Evolutionary conservation across 106 monocot genomes (phyloP), one percentile per base, ranked within the genome.

Genomic region (Dendrobium nobile): DNA sequence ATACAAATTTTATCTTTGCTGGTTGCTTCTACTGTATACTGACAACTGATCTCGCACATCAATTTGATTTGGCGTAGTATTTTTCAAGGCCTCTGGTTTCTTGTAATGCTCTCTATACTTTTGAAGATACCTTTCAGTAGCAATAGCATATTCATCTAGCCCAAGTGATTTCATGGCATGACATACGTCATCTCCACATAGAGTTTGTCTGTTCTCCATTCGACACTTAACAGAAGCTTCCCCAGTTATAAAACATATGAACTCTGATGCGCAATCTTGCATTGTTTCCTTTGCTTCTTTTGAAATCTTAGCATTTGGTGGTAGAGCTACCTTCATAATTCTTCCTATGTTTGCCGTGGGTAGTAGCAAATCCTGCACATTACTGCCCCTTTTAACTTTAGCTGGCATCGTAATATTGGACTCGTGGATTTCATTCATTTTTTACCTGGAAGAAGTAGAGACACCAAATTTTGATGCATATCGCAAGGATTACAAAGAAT

Each of bases 251-350:
- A 87, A 87, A 78, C 81, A 28, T 47, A 87, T 79, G 72, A 87
- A 87, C 77, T 87, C 84, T 1, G 87, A 81, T 24, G 84, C 84
- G 47, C 87, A 87, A 64, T 87, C 84, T 31, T 87, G 84, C 54
- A 87, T 84, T 1, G 78, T 87, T 72, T 87, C 83, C 72, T 84
- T 84, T 27, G 87, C 84, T 33, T 31, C 77, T 78, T 87, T 84
- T 20, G 87, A 87, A 48, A 87, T 84, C 81, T 87, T 87, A 31
- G 78, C 84, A 31, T 81, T 59, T 19, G 81, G 67, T 2, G 87
- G 87, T n/a, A 87, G 80, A 19, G 42, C 84, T 72, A 78, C 64
- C 87, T 84, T 87, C 84, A 87, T 87, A 54, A 87, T 87, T 54
- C 84, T 58, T 0, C 87, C 87, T 5, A 87, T 73, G 44, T 87